phyloP scores from a whole-genome alignment of 345 rosid species.

The Triadica sebifera region DNA sequence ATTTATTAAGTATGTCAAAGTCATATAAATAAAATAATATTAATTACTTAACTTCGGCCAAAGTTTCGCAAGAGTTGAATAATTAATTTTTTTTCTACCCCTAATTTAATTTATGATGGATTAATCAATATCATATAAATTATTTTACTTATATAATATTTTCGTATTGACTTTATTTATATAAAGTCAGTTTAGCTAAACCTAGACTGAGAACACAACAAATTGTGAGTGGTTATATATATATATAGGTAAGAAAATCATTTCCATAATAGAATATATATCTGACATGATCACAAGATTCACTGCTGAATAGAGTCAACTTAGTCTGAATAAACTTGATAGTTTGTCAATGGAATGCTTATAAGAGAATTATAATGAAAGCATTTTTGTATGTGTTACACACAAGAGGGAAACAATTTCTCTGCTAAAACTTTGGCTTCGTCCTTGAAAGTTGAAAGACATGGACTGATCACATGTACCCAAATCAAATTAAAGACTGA shows the following conservation, averaged over 20 bases:
- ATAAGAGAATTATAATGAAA: too few relatives aligned
- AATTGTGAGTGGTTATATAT: too few relatives aligned
- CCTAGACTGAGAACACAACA: too few relatives aligned
- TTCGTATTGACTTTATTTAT: too few relatives aligned
- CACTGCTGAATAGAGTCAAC: background rate
- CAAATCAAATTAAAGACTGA: background rate
- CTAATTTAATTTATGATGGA: too few relatives aligned
- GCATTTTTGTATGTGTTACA: too few relatives aligned
- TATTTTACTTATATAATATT: too few relatives aligned
- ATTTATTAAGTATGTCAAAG: background rate
- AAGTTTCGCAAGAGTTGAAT: background rate
- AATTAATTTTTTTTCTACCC: too few relatives aligned
- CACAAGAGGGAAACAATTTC: background rate
- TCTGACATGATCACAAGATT: conserved; percentile 1
- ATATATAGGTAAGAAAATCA: too few relatives aligned
- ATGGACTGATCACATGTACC: background rate
- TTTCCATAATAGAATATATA: too few relatives aligned
- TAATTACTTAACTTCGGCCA: background rate
- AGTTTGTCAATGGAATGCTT: background rate
- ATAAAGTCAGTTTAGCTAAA: too few relatives aligned
- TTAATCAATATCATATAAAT: too few relatives aligned
- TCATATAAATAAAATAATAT: background rate
- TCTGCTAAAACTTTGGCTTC: conserved; percentile 1
- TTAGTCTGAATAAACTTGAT: background rate
- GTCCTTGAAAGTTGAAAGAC: background rate